Base-by-base conservation (phyloP, 306 rosid species). In the Corylus heterophylla region DNA sequence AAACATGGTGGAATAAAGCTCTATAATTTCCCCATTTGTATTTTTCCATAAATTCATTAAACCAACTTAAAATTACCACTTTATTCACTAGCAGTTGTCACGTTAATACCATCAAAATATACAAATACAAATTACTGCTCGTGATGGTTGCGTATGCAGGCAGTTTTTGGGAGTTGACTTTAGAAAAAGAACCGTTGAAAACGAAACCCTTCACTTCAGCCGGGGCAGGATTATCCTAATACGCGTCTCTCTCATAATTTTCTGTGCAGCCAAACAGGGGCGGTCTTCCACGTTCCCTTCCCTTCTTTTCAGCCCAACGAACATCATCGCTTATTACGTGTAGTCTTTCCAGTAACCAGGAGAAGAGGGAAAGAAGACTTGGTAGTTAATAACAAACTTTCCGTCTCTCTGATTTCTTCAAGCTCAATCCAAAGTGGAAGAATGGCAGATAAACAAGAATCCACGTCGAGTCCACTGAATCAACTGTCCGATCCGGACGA, bases 381-480 rank as follows among this genome's bases (percentile, higher is more conserved):
- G 52, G 52, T 49, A 49, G 52, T 49, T 56, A 56, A 56, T 20
- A 8, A 2, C 64, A n/a, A 58, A 58, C 64, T n/a, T 48, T 8
- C 63, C 0, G 14, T 56, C 63, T 56, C 29, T n/a, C 12, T 49
- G 14, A 10, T 49, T 49, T 49, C 52, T 42, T 42, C 59, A 7
- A 17, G 18, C 59, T 16, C 7, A 14, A 14, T 13, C 1, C 9
- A 18, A 54, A 14, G 18, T 8, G 6, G 25, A 56, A 56, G 8
- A 22, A 56, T 56, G 63, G 63, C 14, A 22, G 29, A 20, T 56
- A 56, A 56, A 3, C 29, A 20, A 20, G 96, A 89, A 62, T 89
- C 94, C 75, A 85, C 94, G 67, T 94, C 94, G 18, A 70, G 88
- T 76, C 97, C 97, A 20, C 89, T 94, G 2, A 94, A 97, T 89